phyloP scores from a whole-genome alignment of 192 early-diverging fungal genomes.

The Backusella mclennaniae region DNA sequence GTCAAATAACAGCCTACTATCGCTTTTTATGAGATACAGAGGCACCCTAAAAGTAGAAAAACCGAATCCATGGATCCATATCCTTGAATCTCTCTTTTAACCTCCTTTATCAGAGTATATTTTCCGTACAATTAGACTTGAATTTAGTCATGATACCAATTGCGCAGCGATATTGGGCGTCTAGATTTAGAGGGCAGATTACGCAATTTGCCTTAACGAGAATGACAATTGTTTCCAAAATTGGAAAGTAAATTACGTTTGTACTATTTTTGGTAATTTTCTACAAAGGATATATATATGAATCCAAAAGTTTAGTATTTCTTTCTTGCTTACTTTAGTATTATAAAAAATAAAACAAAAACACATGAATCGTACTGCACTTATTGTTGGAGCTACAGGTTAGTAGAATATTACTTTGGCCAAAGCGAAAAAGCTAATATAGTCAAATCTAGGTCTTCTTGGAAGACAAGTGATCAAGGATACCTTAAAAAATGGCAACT shows the following conservation, averaged over 20 bases:
- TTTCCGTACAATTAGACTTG: no score
- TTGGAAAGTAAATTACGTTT: neutral
- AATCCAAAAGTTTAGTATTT: neutral
- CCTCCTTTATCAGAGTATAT: no score
- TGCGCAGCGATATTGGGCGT: no score
- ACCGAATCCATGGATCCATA: no score
- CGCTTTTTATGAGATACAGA: no score
- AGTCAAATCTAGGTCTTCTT: constrained; percentile 1
- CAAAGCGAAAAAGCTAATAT: neutral
- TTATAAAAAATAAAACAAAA: neutral
- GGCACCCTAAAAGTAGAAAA: no score
- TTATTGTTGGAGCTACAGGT: constrained; percentile 5
- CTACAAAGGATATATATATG: neutral
- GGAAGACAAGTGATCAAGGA: constrained; percentile 57
- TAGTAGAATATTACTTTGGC: neutral
- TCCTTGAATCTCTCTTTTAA: no score
- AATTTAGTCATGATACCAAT: no score
- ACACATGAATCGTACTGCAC: neutral
- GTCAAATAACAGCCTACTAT: no score
- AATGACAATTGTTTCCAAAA: neutral
- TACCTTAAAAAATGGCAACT: constrained; percentile 42
- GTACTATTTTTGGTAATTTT: neutral
- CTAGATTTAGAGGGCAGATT: no score
- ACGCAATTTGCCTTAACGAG: no score
- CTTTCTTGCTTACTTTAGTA: neutral